A percentile compares a stretch with the other conserved stretches of the same genome.
phyloP scores from a whole-genome alignment of 2,329 filamentous ascomycete genomes.

The Bipolaris zeicola region DNA sequence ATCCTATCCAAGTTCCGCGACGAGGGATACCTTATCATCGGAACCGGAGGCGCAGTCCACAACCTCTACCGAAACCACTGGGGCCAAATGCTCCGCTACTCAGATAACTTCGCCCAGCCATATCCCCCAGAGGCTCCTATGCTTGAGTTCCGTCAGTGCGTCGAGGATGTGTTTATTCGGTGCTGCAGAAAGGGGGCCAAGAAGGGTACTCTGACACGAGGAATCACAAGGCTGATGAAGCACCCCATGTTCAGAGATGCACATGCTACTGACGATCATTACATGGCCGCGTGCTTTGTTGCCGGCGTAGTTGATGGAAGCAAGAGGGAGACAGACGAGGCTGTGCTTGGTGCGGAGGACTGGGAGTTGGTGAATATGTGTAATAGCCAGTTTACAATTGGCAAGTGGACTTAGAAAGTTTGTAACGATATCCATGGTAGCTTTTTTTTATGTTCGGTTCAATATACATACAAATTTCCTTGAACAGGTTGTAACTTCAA shows the following conservation, averaged over 20 bases:
- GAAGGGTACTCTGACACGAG: slow-evolving; percentile 54
- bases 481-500: neutral
- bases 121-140: slow-evolving; percentile 65
- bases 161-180: slow-evolving; percentile 64
- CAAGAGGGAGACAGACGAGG: slow-evolving; percentile 26
- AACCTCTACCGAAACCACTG: slow-evolving; percentile 72
- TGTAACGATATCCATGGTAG: neutral
- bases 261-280: slow-evolving; percentile 73
- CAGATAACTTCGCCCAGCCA: slow-evolving; percentile 67
- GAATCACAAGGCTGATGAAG: slow-evolving; percentile 69
- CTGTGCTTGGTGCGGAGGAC: slow-evolving; percentile 37
- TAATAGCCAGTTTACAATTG: slow-evolving; percentile 43
- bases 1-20: slow-evolving; percentile 61
- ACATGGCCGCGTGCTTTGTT: slow-evolving; percentile 69
- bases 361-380: slow-evolving; percentile 46
- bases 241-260: slow-evolving; percentile 69
- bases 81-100: slow-evolving; percentile 66
- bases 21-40: slow-evolving; percentile 63
- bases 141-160: slow-evolving; percentile 68
- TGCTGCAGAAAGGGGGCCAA: slow-evolving; percentile 57
- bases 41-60: slow-evolving; percentile 68
- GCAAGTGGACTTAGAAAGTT: slow-evolving; percentile 24
- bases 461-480: neutral
- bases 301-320: slow-evolving; percentile 54
- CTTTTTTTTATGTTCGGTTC: too few relatives aligned